Percentiles rank a stretch among this genome's conserved stretches.
Evolutionary conservation across 2,329 filamentous ascomycete species (phyloP).

Genomic region (Botrytis deweyae): DNA sequence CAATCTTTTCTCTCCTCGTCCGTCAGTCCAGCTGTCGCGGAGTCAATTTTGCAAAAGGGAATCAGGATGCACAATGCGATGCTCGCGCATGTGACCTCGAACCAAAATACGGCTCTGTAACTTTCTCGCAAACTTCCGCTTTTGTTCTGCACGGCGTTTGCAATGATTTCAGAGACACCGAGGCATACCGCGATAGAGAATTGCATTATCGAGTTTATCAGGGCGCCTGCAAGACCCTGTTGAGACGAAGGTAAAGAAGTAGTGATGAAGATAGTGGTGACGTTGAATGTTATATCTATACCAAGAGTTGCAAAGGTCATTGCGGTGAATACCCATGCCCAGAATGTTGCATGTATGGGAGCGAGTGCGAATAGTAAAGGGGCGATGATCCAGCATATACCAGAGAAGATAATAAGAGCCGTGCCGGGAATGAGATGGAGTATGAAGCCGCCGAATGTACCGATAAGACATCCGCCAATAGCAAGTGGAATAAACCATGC

Average conservation of each 20-base stretch:
- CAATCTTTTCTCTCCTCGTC: not conserved
- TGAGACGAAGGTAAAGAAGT: slow-evolving; percentile 61
- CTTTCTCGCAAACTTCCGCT: not conserved
- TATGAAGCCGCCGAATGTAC: slow-evolving; percentile 59
- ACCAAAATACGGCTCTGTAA: slow-evolving; percentile 20
- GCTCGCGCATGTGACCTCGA: slow-evolving; percentile 17
- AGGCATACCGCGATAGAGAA: slow-evolving; percentile 16
- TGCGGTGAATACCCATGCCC: slow-evolving; percentile 68
- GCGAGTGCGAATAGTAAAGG: slow-evolving; percentile 52
- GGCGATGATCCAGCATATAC: slow-evolving; percentile 48
- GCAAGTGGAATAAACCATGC: slow-evolving; percentile 57
- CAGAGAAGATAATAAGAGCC: slow-evolving; percentile 50
- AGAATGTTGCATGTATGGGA: slow-evolving; percentile 48
- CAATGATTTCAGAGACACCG: slow-evolving; percentile 9
- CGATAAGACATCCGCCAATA: slow-evolving; percentile 60
- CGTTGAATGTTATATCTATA: slow-evolving; percentile 71
- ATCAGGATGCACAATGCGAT: slow-evolving; percentile 16
- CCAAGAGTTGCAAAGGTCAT: slow-evolving; percentile 67
- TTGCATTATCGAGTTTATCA: slow-evolving; percentile 52
- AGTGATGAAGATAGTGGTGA: slow-evolving; percentile 73
- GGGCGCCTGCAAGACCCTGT: slow-evolving; percentile 67
- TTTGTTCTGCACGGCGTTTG: not conserved
- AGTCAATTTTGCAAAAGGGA: slow-evolving; percentile 20
- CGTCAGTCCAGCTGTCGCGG: slow-evolving; percentile 6
- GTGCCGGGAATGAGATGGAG: slow-evolving; percentile 47